A percentile compares a stretch with the other conserved stretches of the same genome.
Conservation (phyloP, 2,329 filamentous ascomycete genomes). For the Fusarium pseudonygamai region DNA sequence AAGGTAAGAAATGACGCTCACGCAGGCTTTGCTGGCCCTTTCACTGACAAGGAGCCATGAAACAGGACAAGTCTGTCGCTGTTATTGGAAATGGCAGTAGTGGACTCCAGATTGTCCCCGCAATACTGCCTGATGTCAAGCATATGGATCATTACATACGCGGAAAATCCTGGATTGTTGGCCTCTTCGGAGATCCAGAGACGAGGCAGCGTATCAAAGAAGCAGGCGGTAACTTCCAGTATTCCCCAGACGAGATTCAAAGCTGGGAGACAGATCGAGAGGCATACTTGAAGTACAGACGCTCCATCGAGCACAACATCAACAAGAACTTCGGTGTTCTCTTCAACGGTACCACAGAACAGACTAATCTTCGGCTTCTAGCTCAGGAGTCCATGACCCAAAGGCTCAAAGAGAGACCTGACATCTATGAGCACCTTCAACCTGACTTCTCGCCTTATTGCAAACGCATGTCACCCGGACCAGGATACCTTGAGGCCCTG, state of each 20-base stretch:
- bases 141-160: constrained; percentile 23
- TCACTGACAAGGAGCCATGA: rapidly evolving
- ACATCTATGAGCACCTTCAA: constrained; percentile 1
- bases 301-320: constrained; percentile 6
- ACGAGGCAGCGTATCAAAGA: constrained; percentile 2
- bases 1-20: not conserved
- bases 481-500: constrained; percentile 8
- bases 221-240: constrained; percentile 7
- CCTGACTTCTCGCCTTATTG: constrained; percentile 16
- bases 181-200: constrained; percentile 2
- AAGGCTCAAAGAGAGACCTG: not conserved
- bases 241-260: not conserved
- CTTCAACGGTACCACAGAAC: not conserved
- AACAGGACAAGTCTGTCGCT: not conserved
- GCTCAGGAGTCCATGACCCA: constrained; percentile 4
- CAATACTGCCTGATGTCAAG: not conserved
- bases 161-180: constrained; percentile 3
- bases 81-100: constrained; percentile 12
- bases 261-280: constrained; percentile 9
- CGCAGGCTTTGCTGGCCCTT: rapidly evolving
- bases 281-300: constrained; percentile 1
- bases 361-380: not conserved
- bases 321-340: constrained; percentile 13
- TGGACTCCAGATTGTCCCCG: constrained; percentile 12
- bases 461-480: constrained; percentile 9